phyloP scores from a whole-genome alignment of 306 rosid species.

The Vachellia collinsii region DNA sequence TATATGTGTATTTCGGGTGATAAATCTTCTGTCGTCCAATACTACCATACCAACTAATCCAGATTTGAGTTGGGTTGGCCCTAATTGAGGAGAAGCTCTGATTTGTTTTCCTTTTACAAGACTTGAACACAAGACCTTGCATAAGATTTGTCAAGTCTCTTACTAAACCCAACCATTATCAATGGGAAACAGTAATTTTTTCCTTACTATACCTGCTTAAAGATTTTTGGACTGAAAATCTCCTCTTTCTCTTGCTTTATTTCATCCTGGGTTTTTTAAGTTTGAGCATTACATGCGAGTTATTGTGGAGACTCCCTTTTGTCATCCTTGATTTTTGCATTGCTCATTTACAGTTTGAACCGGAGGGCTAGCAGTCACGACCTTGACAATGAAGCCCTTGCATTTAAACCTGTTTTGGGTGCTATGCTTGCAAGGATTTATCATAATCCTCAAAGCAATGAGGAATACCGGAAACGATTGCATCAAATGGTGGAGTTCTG shows the following conservation, averaged over 20 bases:
- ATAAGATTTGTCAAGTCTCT: background rate
- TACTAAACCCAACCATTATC: background rate
- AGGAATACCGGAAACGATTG: slow-evolving; percentile 81
- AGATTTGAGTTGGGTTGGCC: background rate
- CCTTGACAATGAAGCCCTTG: slow-evolving; percentile 86
- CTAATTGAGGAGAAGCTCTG: background rate
- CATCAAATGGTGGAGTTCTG: slow-evolving; percentile 94
- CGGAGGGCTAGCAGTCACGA: slow-evolving; percentile 60
- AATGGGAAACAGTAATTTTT: background rate
- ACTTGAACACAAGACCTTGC: background rate
- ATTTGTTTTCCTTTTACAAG: background rate
- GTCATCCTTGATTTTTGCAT: slow-evolving; percentile 36
- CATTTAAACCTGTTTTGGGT: slow-evolving; percentile 84
- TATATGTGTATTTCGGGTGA: background rate
- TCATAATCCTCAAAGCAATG: slow-evolving; percentile 89
- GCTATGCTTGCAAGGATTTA: slow-evolving; percentile 92
- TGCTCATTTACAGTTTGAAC: slow-evolving; percentile 59
- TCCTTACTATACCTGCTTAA: background rate
- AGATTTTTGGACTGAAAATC: slow-evolving; percentile 1
- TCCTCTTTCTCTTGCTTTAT: slow-evolving; percentile 9
- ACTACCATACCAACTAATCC: background rate
- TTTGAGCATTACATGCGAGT: slow-evolving; percentile 25
- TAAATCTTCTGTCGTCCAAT: background rate
- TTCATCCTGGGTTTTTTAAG: background rate
- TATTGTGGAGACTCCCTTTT: slow-evolving; percentile 19